phyloP scores from a whole-genome alignment of 1,139 yeast species.

The Blastobotrys arbuscula region DNA sequence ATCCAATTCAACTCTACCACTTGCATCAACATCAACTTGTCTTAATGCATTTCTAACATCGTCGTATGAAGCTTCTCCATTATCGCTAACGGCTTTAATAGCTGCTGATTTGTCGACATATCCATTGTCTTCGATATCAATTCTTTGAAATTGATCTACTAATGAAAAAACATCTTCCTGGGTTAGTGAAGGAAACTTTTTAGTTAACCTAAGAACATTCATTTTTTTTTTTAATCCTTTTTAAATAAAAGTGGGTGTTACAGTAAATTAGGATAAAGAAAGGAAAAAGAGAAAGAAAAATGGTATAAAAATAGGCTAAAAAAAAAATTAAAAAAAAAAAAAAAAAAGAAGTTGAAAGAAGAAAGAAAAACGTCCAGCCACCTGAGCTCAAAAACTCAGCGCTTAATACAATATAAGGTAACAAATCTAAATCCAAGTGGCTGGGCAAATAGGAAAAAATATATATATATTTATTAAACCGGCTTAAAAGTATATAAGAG shows the following conservation, averaged over 20 bases:
- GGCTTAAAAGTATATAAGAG: too few species aligned
- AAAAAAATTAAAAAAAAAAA: too few species aligned
- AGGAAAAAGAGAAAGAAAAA: too few species aligned
- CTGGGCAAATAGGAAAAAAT: too few species aligned
- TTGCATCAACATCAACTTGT: constrained; percentile 87
- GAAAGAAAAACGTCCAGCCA: not conserved
- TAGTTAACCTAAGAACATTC: constrained; percentile 55
- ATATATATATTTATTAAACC: too few species aligned
- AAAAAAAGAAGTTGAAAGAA: not conserved
- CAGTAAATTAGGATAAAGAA: not conserved
- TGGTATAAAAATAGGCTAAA: too few species aligned
- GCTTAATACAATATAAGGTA: too few species aligned
- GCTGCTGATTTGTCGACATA: constrained; percentile 90
- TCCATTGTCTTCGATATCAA: constrained; percentile 92
- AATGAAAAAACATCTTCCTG: constrained; percentile 83
- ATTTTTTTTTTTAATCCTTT: constrained; percentile 26
- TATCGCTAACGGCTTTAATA: constrained; percentile 72
- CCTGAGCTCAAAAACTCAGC: too few species aligned
- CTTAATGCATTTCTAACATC: constrained; percentile 91
- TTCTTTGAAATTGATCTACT: constrained; percentile 68
- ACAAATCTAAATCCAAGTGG: too few species aligned
- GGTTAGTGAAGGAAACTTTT: constrained; percentile 76
- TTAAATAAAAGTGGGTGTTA: not conserved
- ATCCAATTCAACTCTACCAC: constrained; percentile 94
- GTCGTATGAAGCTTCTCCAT: constrained; percentile 81